Percentiles rank a stretch among this genome's conserved stretches.
These are phyloP conservation scores for Malbranchea zuffiana DNA, from an alignment of 2,329 filamentous ascomycete species.

Conservation along the genomic window DNA sequence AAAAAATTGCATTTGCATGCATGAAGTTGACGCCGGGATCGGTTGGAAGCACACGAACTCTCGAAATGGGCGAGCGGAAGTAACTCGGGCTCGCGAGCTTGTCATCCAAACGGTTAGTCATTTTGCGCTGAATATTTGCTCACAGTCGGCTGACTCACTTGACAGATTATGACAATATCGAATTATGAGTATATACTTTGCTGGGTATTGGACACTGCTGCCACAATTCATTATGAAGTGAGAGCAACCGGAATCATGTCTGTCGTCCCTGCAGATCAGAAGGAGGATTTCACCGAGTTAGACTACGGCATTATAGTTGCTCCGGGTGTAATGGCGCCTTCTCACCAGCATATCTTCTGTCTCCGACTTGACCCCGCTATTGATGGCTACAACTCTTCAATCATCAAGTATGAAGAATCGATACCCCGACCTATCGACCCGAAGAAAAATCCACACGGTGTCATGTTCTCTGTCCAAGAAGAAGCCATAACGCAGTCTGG, in stretches of 20 bases:
- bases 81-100: conserved; percentile 26
- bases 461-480: conserved; percentile 43
- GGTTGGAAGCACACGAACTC: conserved; percentile 34
- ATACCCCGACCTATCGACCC: conserved; percentile 43
- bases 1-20: conserved; percentile 35
- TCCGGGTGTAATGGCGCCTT: conserved; percentile 33
- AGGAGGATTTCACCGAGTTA: conserved; percentile 21
- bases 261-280: conserved; percentile 26
- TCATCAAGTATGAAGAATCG: conserved; percentile 42
- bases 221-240: conserved; percentile 26
- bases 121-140: background rate
- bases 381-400: conserved; percentile 28
- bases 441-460: conserved; percentile 47
- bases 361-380: conserved; percentile 37
- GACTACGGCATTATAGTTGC: conserved; percentile 32
- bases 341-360: conserved; percentile 37
- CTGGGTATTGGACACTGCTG: conserved; percentile 34
- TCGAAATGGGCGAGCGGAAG: conserved; percentile 24
- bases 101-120: conserved; percentile 22
- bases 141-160: conserved; percentile 16
- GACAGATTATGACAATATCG: conserved; percentile 27
- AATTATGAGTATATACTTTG: conserved; percentile 38
- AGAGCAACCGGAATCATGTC: conserved; percentile 39
- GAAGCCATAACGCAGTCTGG: conserved; percentile 39
- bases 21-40: conserved; percentile 32